Base-by-base conservation (phyloP, 257 asterid genomes). In the Fraxinus cuspidata region DNA sequence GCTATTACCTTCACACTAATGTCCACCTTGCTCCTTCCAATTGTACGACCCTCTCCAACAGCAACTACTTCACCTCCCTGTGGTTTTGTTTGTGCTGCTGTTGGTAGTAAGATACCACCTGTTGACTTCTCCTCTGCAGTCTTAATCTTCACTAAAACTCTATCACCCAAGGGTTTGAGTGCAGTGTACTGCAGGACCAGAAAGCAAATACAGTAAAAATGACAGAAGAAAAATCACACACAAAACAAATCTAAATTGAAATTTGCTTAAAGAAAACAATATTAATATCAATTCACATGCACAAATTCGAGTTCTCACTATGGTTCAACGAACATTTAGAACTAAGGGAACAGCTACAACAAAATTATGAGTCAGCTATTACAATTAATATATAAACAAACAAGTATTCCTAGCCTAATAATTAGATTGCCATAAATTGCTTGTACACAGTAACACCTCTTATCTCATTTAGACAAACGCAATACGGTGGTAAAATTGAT, bases 61-160 rank as follows among this genome's bases (percentile, higher is more conserved):
- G 98, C 97, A 66, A 96, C 97, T 0, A 96, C 93, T 88, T 96
- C 99, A 49, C 98, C 99, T 19, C 97, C 97, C 64, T 92, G 96
- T 21, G 90, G 68, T 12, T 60, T 60, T n/a, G 68, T 23, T 60
- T 60, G 68, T 15, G 68, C 68, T 1, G 32, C 0, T 68, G 93
- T 74, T 35, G 99, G 99, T 34, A 96, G 87, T 27, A 96, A 81
- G 83, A 96, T 96, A 44, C 99, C 99, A 72, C 99, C 99, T 0
- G 87, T 77, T 3, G 92, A 87, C 84, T 89, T 96, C 88, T 96
- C 99, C 86, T 93, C 99, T 0, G 94, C 89, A 1, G 82, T 79
- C 80, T 87, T 90, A 69, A 92, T 86, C 85, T 96, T 96, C 77
- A 96, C 96, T 86, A 96, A 77, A 80, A 93, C 88, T 84, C 99